Base-by-base conservation (phyloP, 768 basidiomycete genomes). In the Rhodotorula diobovata region DNA sequence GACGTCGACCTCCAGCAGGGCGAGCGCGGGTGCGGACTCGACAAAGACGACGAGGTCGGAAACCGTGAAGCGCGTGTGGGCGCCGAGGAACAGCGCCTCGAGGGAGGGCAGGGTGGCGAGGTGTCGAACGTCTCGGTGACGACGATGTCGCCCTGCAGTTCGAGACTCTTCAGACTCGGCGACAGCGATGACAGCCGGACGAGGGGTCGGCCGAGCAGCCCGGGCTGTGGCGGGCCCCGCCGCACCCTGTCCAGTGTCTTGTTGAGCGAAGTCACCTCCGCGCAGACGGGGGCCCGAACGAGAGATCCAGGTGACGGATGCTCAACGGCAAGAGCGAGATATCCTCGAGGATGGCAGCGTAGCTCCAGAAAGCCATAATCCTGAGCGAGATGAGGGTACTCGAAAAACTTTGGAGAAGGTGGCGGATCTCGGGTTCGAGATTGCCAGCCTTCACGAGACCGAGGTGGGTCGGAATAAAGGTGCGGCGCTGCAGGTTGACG, bases 301-400 rank as follows among this genome's bases (percentile, higher is more conserved):
- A 12, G 39, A 59, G 39, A n/a, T 2, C 5, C 20, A 59, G 5
- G 0, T 15, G 5, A 1, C 4, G 2, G 28, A 59, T 21, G 3
- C 41, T n/a, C 8, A 41, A 2, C 9, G 58, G 58, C 4, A 59
- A 41, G 20, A 28, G 39, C 9, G 39, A 25, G 41, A 39, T 28
- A 30, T 59, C 58, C 11, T 41, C 25, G 4, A 45, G 12, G 41
- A 39, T 15, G 25, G 16, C 14, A 14, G 37, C 28, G 23, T 39
- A 43, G 25, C 12, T 28, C 16, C 14, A 20, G 28, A 5, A 5
- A 1, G 39, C 9, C 2, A 1, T 2, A n/a, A 43, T 4, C n/a
- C 1, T 9, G 39, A 59, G 8, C 2, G 41, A 6, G 15, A 2
- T 30, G 41, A 43, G 18, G 41, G 25, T 18, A 2, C 21, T 3